Conservation (phyloP, 129 eudicot species). For the Centrapalus pauciflorus region DNA sequence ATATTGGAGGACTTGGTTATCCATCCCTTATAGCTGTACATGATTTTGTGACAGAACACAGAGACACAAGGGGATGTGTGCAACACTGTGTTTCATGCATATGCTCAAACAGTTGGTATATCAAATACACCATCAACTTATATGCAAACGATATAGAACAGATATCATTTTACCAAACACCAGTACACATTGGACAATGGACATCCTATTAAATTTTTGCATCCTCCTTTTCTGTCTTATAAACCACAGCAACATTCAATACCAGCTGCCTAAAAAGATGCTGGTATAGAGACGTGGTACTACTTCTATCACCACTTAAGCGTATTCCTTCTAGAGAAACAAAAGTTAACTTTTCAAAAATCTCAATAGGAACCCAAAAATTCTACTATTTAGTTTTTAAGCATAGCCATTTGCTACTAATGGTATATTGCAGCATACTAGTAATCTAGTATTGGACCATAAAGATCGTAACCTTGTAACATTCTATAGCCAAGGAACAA, state of each 20-base stretch:
- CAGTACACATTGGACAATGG: too few relatives aligned
- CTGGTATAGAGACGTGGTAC: slow-evolving; percentile 11
- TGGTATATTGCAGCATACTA: too few relatives aligned
- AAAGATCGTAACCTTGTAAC: neutral
- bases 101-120: neutral
- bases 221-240: neutral
- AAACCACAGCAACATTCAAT: slow-evolving; percentile 27
- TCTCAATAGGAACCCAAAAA: neutral
- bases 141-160: neutral
- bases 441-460: neutral
- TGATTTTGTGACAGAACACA: neutral
- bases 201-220: slow-evolving; percentile 3
- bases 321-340: slow-evolving; percentile 18
- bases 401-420: neutral
- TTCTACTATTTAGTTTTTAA: slow-evolving; percentile 5
- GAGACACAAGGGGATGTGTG: neutral
- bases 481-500: neutral
- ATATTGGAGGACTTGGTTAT: neutral
- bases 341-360: slow-evolving; percentile 5
- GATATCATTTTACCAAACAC: neutral
- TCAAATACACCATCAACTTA: slow-evolving; percentile 5
- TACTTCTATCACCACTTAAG: slow-evolving; percentile 14
- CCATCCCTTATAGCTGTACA: neutral
- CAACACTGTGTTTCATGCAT: neutral
- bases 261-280: slow-evolving; percentile 32